phyloP scores from a whole-genome alignment of 2,329 filamentous ascomycete species.

The Phyllosticta paracitricarpa region DNA sequence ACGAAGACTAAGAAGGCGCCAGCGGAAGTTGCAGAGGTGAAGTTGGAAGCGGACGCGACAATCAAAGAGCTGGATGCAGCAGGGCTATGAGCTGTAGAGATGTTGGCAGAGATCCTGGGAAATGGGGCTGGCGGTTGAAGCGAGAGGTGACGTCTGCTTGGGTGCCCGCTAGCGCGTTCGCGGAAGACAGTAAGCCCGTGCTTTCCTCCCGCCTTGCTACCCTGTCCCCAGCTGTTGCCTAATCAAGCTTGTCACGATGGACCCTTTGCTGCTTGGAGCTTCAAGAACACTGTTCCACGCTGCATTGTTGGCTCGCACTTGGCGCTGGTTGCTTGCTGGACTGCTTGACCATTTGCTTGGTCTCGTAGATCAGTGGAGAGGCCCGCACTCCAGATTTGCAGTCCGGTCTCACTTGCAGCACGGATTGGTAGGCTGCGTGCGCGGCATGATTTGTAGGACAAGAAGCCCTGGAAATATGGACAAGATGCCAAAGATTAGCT shows the following conservation, averaged over 20 bases:
- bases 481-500: too few species aligned
- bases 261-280: not conserved
- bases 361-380: not conserved
- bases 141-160: slow-evolving; percentile 10
- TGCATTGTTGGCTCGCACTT: not conserved
- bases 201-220: not conserved
- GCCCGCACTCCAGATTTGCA: not conserved
- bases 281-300: not conserved
- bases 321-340: not conserved
- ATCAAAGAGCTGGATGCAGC: slow-evolving; percentile 4
- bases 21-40: not conserved
- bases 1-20: not conserved
- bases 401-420: not conserved
- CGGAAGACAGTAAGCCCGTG: not conserved
- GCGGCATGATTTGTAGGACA: too few species aligned
- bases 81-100: not conserved
- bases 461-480: too few species aligned
- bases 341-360: not conserved
- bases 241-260: not conserved
- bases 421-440: not conserved
- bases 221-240: not conserved
- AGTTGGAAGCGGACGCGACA: not conserved
- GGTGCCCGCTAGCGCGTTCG: slow-evolving; percentile 3
- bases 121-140: slow-evolving; percentile 8
- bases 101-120: slow-evolving; percentile 6